These are phyloP conservation scores for Spiraea crenata DNA, from an alignment of 331 rosid species.

Conservation along the genomic window DNA sequence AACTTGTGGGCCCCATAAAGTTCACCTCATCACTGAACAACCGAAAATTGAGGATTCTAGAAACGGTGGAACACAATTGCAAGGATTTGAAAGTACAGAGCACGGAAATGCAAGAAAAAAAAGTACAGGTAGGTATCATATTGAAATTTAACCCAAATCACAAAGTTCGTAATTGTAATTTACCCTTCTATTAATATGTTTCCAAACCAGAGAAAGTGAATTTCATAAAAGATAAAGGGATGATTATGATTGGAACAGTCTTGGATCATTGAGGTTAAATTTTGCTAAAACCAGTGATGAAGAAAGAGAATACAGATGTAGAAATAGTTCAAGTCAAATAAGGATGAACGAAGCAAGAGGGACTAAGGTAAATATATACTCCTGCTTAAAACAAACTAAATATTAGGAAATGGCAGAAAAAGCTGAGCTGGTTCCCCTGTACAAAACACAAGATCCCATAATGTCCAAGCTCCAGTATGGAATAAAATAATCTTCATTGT, in stretches of 20 bases:
- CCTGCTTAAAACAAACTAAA: no score
- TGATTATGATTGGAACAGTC: neutral
- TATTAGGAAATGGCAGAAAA: neutral
- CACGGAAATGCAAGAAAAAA: no score
- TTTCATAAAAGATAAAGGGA: neutral
- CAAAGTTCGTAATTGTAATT: no score
- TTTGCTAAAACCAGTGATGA: neutral
- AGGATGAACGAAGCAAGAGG: neutral
- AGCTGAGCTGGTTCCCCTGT: neutral
- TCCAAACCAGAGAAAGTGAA: neutral
- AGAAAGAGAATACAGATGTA: neutral
- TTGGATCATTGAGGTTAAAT: neutral
- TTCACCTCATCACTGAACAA: no score
- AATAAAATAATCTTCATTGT: conserved; percentile 9
- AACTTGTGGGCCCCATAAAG: no score
- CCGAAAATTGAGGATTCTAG: no score
- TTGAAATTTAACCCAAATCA: no score
- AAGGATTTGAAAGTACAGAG: no score
- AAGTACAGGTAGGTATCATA: no score
- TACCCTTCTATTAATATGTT: neutral
- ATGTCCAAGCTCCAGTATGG: neutral
- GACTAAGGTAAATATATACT: no score
- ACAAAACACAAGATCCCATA: neutral
- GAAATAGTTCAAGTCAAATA: neutral
- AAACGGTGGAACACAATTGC: no score